These are phyloP conservation scores for Penicillium palitans DNA, from an alignment of 2,329 filamentous ascomycete species.

Conservation along the genomic window DNA sequence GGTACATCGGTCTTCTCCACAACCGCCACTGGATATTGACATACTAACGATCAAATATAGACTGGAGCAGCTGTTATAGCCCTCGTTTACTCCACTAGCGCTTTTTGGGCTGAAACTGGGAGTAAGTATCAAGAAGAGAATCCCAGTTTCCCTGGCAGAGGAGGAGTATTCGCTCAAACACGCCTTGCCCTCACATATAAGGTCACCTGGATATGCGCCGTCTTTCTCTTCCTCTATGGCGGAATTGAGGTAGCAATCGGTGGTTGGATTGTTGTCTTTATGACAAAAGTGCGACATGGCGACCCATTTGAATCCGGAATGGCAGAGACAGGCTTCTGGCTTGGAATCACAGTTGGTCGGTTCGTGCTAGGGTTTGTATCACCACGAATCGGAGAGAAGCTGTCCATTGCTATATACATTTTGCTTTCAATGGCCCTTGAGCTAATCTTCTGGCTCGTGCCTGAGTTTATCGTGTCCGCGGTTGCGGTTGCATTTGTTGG, in stretches of 20 bases:
- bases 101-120: constrained; percentile 23
- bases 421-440: constrained; percentile 62
- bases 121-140: constrained; percentile 26
- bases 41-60: constrained; percentile 10
- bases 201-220: constrained; percentile 69
- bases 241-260: constrained; percentile 22
- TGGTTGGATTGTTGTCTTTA: constrained; percentile 77
- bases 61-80: constrained; percentile 19
- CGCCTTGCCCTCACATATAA: constrained; percentile 49
- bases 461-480: constrained; percentile 69
- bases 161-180: constrained; percentile 19
- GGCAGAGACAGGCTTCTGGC: constrained; percentile 74
- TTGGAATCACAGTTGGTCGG: constrained; percentile 71
- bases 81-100: constrained; percentile 15
- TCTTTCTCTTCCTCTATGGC: constrained; percentile 60
- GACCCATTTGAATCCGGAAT: constrained; percentile 67
- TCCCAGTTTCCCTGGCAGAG: constrained; percentile 7
- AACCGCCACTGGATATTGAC: neutral
- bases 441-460: constrained; percentile 76
- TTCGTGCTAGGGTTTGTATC: constrained; percentile 53
- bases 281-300: constrained; percentile 67
- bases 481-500: constrained; percentile 69
- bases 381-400: constrained; percentile 50
- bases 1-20: constrained; percentile 5
- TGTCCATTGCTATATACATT: constrained; percentile 63